Evolutionary conservation across 2,329 filamentous ascomycete genomes (phyloP).

Genomic region (Colletotrichum sidae): DNA sequence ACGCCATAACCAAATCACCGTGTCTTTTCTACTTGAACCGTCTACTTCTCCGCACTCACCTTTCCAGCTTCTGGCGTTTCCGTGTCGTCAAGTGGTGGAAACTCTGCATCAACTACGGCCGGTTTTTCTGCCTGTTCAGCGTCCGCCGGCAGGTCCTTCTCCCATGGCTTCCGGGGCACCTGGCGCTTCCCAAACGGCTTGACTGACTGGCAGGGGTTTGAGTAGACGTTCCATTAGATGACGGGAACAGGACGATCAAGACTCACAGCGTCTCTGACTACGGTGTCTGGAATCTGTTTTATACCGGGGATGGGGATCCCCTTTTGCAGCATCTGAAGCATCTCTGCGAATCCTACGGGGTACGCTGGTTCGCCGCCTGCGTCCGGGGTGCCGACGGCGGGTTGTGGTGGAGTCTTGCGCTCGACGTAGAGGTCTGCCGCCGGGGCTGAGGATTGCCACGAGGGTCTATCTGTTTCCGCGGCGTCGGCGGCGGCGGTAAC

Average conservation of each 20-base stretch:
- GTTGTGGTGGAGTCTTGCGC: conserved; percentile 43
- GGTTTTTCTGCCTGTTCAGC: conserved; percentile 10
- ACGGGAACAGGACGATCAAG: background rate
- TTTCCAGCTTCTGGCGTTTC: background rate
- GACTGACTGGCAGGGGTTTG: conserved; percentile 50
- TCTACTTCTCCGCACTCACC: conserved; percentile 16
- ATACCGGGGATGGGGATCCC: conserved; percentile 90
- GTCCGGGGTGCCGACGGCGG: conserved; percentile 30
- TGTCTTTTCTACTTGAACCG: too few relatives aligned
- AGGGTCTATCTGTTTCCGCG: conserved; percentile 40
- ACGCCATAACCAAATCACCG: conserved; percentile 4
- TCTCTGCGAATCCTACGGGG: conserved; percentile 84
- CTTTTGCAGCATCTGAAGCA: conserved; percentile 85
- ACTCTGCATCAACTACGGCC: conserved; percentile 49
- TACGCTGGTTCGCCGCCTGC: conserved; percentile 71
- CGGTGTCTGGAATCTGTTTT: conserved; percentile 83
- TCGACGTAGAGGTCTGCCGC: conserved; percentile 60
- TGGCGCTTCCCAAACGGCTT: conserved; percentile 60
- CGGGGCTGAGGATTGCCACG: conserved; percentile 64
- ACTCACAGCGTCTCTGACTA: conserved; percentile 77
- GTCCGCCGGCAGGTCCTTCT: conserved; percentile 61
- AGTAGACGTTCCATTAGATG: background rate
- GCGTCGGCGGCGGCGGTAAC: background rate
- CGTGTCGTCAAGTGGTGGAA: conserved; percentile 45
- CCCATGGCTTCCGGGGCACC: conserved; percentile 79